These are phyloP conservation scores for Coemansia sp. DNA, from an alignment of 192 early-diverging fungal genomes.

Conservation along the genomic window DNA sequence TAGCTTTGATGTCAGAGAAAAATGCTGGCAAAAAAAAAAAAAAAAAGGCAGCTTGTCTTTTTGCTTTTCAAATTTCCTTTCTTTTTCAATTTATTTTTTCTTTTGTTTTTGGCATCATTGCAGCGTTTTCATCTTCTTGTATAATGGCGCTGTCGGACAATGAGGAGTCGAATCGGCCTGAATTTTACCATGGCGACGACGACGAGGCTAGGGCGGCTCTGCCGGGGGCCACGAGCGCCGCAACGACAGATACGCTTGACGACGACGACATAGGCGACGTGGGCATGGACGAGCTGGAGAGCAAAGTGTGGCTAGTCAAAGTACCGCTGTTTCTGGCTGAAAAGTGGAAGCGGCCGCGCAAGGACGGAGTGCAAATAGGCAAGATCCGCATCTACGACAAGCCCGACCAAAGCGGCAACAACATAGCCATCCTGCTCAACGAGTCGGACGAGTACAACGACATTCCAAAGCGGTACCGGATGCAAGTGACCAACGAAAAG, in stretches of 20 bases:
- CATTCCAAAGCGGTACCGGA: slow-evolving; percentile 83
- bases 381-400: slow-evolving; percentile 75
- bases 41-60: not conserved
- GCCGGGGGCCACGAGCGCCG: not conserved
- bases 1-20: too few species aligned
- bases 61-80: not conserved
- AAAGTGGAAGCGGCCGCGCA: slow-evolving; percentile 70
- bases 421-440: slow-evolving; percentile 72
- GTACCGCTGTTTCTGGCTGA: slow-evolving; percentile 90
- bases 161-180: slow-evolving; percentile 36
- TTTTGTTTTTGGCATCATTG: not conserved
- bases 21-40: not conserved
- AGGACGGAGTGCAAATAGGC: slow-evolving; percentile 75
- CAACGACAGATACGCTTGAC: slow-evolving; percentile 14
- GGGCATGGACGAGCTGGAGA: slow-evolving; percentile 65
- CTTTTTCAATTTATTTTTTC: not conserved
- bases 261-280: slow-evolving; percentile 75
- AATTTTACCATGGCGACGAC: slow-evolving; percentile 34
- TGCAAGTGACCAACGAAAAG: slow-evolving; percentile 69
- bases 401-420: slow-evolving; percentile 56
- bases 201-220: slow-evolving; percentile 10
- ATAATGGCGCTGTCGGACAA: slow-evolving; percentile 30
- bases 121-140: too few species aligned
- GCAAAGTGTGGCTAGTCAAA: slow-evolving; percentile 94
- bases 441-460: slow-evolving; percentile 61